These are phyloP conservation scores for Fusarium begoniae DNA, from an alignment of 2,329 filamentous ascomycete species.

Conservation along the genomic window DNA sequence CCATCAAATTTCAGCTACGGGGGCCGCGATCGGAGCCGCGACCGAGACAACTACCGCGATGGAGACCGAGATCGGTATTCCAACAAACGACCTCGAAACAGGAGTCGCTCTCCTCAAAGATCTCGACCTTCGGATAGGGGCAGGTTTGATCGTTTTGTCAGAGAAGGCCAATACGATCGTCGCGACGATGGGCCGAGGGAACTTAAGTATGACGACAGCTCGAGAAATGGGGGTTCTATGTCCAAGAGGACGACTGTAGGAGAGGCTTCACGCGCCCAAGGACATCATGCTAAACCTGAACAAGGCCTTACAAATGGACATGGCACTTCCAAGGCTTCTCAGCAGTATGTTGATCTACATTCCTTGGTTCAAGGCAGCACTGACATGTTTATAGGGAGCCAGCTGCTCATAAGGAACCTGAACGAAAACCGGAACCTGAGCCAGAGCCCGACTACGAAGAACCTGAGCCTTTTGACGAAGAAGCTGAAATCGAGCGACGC, in stretches of 20 bases:
- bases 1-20: slow-evolving; percentile 57
- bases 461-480: slow-evolving; percentile 76
- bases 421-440: slow-evolving; percentile 41
- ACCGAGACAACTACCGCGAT: slow-evolving; percentile 51
- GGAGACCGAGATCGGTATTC: slow-evolving; percentile 56
- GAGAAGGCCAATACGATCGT: slow-evolving; percentile 43
- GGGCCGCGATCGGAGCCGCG: slow-evolving; percentile 54
- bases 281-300: slow-evolving; percentile 74
- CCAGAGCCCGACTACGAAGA: slow-evolving; percentile 55
- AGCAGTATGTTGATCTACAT: slow-evolving; percentile 20
- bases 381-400: slow-evolving; percentile 28
- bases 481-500: slow-evolving; percentile 83
- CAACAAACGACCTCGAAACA: slow-evolving; percentile 65
- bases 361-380: background rate
- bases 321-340: slow-evolving; percentile 22
- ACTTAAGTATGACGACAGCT: slow-evolving; percentile 54
- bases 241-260: slow-evolving; percentile 70
- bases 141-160: slow-evolving; percentile 47
- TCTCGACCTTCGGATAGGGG: slow-evolving; percentile 50
- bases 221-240: slow-evolving; percentile 63
- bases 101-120: slow-evolving; percentile 61
- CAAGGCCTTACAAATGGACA: slow-evolving; percentile 54
- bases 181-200: slow-evolving; percentile 33
- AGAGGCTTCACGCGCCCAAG: slow-evolving; percentile 66
- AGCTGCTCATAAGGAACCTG: slow-evolving; percentile 33